Base-by-base conservation (phyloP, 2,329 filamentous ascomycete species). In the Hypocreales sp. region DNA sequence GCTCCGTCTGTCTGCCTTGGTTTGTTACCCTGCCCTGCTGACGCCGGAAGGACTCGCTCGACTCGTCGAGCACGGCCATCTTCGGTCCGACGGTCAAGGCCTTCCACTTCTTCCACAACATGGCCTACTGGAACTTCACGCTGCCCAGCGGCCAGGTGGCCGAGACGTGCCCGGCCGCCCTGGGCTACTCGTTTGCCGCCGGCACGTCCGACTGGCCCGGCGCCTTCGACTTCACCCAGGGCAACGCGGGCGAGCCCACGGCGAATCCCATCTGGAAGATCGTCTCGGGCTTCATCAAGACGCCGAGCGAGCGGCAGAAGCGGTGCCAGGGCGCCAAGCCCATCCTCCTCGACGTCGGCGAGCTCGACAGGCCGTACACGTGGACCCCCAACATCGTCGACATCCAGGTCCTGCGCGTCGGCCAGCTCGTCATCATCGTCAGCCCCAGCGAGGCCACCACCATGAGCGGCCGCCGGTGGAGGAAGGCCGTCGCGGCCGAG, bases 341-440 rank as follows among this genome's bases (percentile, higher is more conserved):
- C 0, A 77, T 95, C 30, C 61, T 95, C 0, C 67, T 95, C 2
- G 86, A 94, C 39, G 82, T 92, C 2, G 87, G 87, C 21, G 77
- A 84, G 45, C 68, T 84, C n/a, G 58, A 60, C 4, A 55, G 53
- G 8, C 87, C 87, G 0, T 94, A 94, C 50, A 59, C 70, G 6
- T 95, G 87, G 87, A 75, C 79, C 0, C 82, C 87, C 1, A 94
- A 94, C 40, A 73, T 94, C 25, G 84, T 92, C 24, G 83, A 94
- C 46, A 67, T 94, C 8, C 87, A 94, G 46, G 63, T 79, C 17
- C 61, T 94, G 10, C 78, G 87, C 9, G 78, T 87, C 1, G 87
- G 87, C 1, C 80, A 90, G 42, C 55, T 94, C 6, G 60, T 92
- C 31, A 77, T 94, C 35, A 73, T 94, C 35, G 71, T 93, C 16